Conservation (phyloP, 345 rosid species). For the Firmiana major region DNA sequence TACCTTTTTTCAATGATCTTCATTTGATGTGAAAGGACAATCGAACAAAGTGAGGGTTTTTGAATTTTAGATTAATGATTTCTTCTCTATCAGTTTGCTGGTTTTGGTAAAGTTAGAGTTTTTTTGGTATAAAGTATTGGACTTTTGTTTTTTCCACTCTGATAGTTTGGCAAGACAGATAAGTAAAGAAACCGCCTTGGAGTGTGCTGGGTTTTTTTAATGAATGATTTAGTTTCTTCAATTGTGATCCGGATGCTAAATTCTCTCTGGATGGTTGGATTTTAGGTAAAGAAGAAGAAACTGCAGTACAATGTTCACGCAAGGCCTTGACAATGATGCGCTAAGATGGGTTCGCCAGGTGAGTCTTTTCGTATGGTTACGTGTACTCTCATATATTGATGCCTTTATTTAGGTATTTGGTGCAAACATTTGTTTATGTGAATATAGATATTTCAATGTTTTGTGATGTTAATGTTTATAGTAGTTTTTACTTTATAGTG, state of each 20-base stretch:
- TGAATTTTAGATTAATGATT: neutral
- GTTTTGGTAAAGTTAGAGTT: neutral
- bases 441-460: neutral
- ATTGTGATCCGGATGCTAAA: neutral
- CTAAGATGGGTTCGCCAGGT: constrained; percentile 52
- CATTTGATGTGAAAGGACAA: neutral
- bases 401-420: neutral
- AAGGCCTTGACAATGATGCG: constrained; percentile 36
- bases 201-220: neutral
- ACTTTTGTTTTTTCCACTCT: neutral
- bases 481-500: constrained; percentile 3
- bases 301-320: constrained; percentile 34
- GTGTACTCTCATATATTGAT: neutral
- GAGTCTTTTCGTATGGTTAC: neutral
- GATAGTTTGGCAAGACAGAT: neutral
- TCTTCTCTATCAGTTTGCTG: neutral
- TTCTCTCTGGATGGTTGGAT: constrained; percentile 7
- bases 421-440: neutral
- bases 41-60: neutral
- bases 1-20: neutral
- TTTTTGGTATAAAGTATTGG: neutral
- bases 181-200: neutral
- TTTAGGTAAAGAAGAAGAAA: constrained; percentile 22
- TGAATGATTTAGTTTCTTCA: neutral
- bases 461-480: neutral